These are phyloP conservation scores for Penicillium riverlandense DNA, from an alignment of 495 filamentous ascomycete species.

Conservation along the genomic window DNA sequence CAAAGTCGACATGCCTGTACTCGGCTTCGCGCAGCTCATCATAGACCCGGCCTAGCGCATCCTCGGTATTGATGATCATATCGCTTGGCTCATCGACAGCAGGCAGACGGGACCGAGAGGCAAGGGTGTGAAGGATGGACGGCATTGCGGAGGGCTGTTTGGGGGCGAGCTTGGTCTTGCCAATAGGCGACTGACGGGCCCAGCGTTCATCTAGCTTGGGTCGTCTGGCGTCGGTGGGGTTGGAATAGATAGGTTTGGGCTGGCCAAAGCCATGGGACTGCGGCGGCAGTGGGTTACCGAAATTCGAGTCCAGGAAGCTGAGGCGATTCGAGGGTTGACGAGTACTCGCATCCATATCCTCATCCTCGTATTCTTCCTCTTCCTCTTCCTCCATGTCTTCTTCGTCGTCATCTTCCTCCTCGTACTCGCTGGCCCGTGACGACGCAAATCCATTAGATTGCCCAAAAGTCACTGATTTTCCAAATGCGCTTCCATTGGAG, in stretches of 20 bases:
- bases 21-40: constrained; percentile 48
- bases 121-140: constrained; percentile 37
- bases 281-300: constrained; percentile 17
- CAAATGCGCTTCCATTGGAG: constrained; percentile 38
- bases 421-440: constrained; percentile 27
- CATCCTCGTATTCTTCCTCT: constrained; percentile 22
- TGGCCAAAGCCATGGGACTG: constrained; percentile 10
- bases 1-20: constrained; percentile 47
- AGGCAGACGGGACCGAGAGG: constrained; percentile 23
- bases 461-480: constrained; percentile 23
- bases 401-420: constrained; percentile 28
- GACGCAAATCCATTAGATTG: constrained; percentile 21
- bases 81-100: constrained; percentile 36
- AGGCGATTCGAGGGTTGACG: constrained; percentile 13
- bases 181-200: constrained; percentile 28
- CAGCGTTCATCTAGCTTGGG: constrained; percentile 39
- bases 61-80: constrained; percentile 39
- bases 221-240: constrained; percentile 35
- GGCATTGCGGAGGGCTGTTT: constrained; percentile 46
- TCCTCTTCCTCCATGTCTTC: constrained; percentile 30
- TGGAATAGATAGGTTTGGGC: constrained; percentile 36
- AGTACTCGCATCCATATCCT: constrained; percentile 16
- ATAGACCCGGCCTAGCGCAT: constrained; percentile 39
- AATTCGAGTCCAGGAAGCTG: constrained; percentile 29
- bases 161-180: constrained; percentile 31